Evolutionary conservation across 495 filamentous ascomycete genomes (phyloP), one percentile per base, ranked within the genome.

Genomic region (Annulohypoxylon bovei): DNA sequence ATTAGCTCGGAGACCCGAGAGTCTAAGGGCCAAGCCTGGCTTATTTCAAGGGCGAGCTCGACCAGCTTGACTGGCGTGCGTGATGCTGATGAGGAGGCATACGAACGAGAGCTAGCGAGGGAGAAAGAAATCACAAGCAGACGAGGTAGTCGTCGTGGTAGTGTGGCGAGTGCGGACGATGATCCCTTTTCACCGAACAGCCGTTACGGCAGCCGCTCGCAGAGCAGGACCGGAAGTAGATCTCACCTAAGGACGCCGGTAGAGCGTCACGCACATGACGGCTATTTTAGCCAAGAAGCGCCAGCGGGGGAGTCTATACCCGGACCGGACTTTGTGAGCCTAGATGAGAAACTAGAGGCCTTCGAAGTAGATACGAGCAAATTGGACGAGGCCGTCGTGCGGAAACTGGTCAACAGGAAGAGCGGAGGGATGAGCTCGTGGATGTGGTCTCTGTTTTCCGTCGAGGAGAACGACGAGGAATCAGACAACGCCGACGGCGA

Each of bases 361-460:
- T 71, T 73, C 40, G 76, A 75, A 47, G 64, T 78, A 55, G 78
- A 82, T 30, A 83, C 82, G 44, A 78, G 67, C 42, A 66, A 76
- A 53, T 79, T 80, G 14, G 87, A 88, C 69, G 88, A 91, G 73
- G 86, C 86, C 27, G 78, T 84, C 11, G 77, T 88, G 4, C 82
- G 83, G 59, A 76, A 83, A 60, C 73, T 90, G 14, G 84, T 89
- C 22, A 77, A 84, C 57, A 83, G 88, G 63, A 85, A 84, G n/a
- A 87, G 86, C 44, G 89, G 88, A 57, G 89, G 91, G 4, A 78
- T 94, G n/a, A 90, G 90, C 0, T 85, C 87, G 8, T 93, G 90
- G 88, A 84, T 97, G 68, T 93, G 92, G 86, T 91, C 88, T 14
- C 78, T 95, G 16, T 95, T 95, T 77, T 87, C 89, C 6, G 89